Conservation (phyloP, 768 basidiomycete species). For the Leccinum boreale region DNA sequence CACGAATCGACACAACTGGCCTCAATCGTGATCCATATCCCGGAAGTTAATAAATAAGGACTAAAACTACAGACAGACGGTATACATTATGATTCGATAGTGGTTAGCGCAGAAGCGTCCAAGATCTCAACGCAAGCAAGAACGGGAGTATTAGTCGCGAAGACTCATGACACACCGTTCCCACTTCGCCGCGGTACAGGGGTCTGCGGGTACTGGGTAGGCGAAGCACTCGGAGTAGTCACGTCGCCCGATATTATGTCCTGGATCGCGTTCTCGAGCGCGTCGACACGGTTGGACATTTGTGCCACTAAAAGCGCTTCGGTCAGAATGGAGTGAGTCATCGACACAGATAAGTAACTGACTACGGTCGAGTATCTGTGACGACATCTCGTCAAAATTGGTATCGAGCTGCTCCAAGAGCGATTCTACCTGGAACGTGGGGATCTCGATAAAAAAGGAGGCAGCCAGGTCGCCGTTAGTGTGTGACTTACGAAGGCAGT, state of each 20-base stretch:
- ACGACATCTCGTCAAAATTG: conserved; percentile 92
- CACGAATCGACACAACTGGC: neutral
- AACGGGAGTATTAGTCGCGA: conserved; percentile 12
- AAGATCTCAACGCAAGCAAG: conserved; percentile 14
- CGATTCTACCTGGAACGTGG: conserved; percentile 68
- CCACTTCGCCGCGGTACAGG: conserved; percentile 43
- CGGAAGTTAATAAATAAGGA: neutral
- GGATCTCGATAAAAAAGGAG: neutral
- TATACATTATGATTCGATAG: conserved; percentile 11
- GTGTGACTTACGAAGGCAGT: conserved; percentile 79
- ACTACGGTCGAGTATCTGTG: conserved; percentile 84
- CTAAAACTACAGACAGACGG: conserved; percentile 15
- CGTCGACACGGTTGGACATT: conserved; percentile 90
- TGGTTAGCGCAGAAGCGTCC: conserved; percentile 18
- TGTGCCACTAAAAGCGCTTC: conserved; percentile 64
- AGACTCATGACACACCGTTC: conserved; percentile 28
- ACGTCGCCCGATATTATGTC: conserved; percentile 84
- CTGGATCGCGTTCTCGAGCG: conserved; percentile 85
- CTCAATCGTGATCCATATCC: neutral
- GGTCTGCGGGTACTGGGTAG: conserved; percentile 39
- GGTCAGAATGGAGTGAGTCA: conserved; percentile 1
- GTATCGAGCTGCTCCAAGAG: conserved; percentile 84
- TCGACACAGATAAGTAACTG: conserved; percentile 29
- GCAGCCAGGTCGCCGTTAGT: conserved; percentile 4
- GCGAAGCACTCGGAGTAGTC: conserved; percentile 49